phyloP scores from a whole-genome alignment of 176 grass and related monocot species.

The Areca catechu region DNA sequence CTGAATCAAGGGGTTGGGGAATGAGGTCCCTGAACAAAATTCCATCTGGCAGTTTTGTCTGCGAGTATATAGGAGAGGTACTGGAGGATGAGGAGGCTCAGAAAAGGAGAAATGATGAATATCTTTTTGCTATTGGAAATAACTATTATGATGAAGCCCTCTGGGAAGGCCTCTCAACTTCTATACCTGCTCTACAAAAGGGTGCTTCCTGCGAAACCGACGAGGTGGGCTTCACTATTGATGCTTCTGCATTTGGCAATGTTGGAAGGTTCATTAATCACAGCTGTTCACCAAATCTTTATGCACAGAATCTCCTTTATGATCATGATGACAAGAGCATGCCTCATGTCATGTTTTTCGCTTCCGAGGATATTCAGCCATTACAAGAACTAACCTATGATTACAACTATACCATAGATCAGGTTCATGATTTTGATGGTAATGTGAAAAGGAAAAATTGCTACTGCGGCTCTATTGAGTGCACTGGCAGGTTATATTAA shows the following conservation, averaged over 20 bases:
- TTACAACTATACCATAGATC: slow-evolving; percentile 41
- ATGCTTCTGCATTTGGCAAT: slow-evolving; percentile 34
- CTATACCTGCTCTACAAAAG: slow-evolving; percentile 26
- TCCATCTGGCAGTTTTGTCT: slow-evolving; percentile 45
- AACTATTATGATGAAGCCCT: slow-evolving; percentile 63
- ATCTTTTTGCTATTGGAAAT: slow-evolving; percentile 32
- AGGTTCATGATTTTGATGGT: slow-evolving; percentile 36
- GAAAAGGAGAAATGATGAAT: slow-evolving; percentile 38
- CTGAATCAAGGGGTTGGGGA: slow-evolving; percentile 39
- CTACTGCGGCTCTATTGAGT: slow-evolving; percentile 36
- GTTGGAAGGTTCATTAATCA: slow-evolving; percentile 54
- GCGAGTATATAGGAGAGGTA: slow-evolving; percentile 54
- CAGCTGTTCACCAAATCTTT: slow-evolving; percentile 47
- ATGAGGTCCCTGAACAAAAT: slow-evolving; percentile 45
- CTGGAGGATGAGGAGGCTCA: slow-evolving; percentile 32
- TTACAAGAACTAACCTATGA: slow-evolving; percentile 46
- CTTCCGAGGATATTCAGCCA: slow-evolving; percentile 34
- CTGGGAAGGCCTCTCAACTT: slow-evolving; percentile 18
- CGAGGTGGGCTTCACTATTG: slow-evolving; percentile 18
- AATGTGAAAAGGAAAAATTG: slow-evolving; percentile 49
- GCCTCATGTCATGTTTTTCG: slow-evolving; percentile 52
- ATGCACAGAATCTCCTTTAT: slow-evolving; percentile 41
- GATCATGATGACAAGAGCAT: slow-evolving; percentile 49
- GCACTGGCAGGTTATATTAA: slow-evolving; percentile 35
- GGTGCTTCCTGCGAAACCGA: slow-evolving; percentile 22